phyloP scores from a whole-genome alignment of 2,329 filamentous ascomycete species.

The Graphium sp. region DNA sequence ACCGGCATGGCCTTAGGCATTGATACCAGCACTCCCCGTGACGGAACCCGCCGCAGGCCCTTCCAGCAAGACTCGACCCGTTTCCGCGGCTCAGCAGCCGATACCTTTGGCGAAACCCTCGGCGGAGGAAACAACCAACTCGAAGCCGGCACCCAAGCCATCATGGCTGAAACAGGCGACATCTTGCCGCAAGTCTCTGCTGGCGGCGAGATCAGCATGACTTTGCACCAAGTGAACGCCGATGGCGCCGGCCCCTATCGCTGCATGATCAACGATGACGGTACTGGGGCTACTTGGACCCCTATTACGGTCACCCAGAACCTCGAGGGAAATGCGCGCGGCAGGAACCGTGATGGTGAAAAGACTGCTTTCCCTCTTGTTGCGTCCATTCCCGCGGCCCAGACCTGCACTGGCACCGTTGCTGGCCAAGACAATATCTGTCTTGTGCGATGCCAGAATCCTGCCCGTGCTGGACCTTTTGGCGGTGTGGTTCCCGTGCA shows the following conservation, averaged over 20 bases:
- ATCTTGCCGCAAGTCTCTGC: conserved; percentile 39
- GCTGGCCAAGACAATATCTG: conserved; percentile 42
- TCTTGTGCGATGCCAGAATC: conserved; percentile 46
- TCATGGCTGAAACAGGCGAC: conserved; percentile 39
- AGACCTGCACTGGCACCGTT: conserved; percentile 41
- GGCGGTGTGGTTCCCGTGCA: conserved; percentile 43
- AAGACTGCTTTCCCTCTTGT: conserved; percentile 30
- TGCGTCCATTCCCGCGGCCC: conserved; percentile 35
- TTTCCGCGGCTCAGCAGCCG: conserved; percentile 34
- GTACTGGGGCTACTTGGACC: conserved; percentile 33
- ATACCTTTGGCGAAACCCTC: conserved; percentile 41
- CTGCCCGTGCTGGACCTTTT: conserved; percentile 42
- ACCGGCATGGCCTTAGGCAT: conserved; percentile 30
- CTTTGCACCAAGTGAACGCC: conserved; percentile 44
- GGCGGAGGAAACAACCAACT: conserved; percentile 37
- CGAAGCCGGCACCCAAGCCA: conserved; percentile 35
- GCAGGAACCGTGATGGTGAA: conserved; percentile 24
- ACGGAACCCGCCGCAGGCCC: conserved; percentile 40
- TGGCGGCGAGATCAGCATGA: conserved; percentile 43
- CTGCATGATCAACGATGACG: conserved; percentile 47
- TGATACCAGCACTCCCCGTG: conserved; percentile 38
- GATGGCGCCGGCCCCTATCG: conserved; percentile 50
- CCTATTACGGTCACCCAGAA: conserved; percentile 32
- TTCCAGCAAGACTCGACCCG: conserved; percentile 50
- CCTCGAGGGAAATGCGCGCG: conserved; percentile 12